These are phyloP conservation scores for Quercus tomentella DNA, from an alignment of 331 rosid species.

Conservation along the genomic window DNA sequence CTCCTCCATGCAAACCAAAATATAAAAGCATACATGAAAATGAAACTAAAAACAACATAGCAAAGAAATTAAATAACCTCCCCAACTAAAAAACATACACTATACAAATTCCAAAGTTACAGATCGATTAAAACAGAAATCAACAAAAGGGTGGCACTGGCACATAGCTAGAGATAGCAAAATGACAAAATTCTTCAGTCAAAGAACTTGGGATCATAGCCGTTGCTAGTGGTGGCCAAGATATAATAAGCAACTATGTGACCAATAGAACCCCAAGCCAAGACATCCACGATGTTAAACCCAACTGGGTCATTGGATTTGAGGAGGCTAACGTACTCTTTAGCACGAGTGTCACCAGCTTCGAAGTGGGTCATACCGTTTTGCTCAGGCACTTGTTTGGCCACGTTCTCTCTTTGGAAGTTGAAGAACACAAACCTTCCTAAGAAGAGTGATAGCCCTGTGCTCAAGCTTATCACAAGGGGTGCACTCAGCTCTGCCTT, in stretches of 20 bases:
- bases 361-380: constrained; percentile 85
- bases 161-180: too few relatives aligned
- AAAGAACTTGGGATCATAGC: constrained; percentile 90
- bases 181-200: constrained; percentile 11
- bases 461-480: constrained; percentile 91
- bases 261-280: constrained; percentile 97
- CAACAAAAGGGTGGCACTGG: neutral
- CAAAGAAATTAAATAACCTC: neutral
- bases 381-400: constrained; percentile 96
- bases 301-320: constrained; percentile 98
- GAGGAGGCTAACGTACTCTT: constrained; percentile 86
- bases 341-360: constrained; percentile 89
- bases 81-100: neutral
- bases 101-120: constrained; percentile 7
- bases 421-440: constrained; percentile 98
- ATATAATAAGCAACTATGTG: constrained; percentile 90
- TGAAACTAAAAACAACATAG: neutral
- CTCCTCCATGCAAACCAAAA: neutral
- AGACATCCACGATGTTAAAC: constrained; percentile 88
- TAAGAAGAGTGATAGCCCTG: constrained; percentile 79
- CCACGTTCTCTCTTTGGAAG: constrained; percentile 96
- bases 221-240: constrained; percentile 95
- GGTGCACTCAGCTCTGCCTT: constrained; percentile 74
- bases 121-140: constrained; percentile 1
- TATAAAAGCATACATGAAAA: neutral